Evolutionary conservation across 2,329 filamentous ascomycete genomes (phyloP).

Genomic region (Fusarium ambrosium): DNA sequence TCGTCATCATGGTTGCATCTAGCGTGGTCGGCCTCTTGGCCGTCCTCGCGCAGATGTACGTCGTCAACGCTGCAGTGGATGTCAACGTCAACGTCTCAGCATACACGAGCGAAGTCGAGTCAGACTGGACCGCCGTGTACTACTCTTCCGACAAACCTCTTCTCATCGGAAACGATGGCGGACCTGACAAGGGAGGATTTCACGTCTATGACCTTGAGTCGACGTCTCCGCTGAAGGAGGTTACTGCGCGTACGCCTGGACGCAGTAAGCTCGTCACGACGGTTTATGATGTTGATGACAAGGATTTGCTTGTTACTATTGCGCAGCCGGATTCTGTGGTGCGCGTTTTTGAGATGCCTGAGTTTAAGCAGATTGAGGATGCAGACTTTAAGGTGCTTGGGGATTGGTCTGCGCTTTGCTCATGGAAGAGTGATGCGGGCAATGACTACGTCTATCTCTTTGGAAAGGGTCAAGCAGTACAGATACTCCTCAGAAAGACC

Average conservation of each 20-base stretch:
- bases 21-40: constrained; percentile 40
- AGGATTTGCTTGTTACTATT: constrained; percentile 57
- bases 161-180: constrained; percentile 62
- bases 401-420: constrained; percentile 63
- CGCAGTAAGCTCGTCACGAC: constrained; percentile 61
- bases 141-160: constrained; percentile 56
- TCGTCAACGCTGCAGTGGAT: constrained; percentile 34
- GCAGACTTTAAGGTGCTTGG: constrained; percentile 55
- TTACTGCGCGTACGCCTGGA: constrained; percentile 52
- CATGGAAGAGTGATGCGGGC: constrained; percentile 58
- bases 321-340: constrained; percentile 59
- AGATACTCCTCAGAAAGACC: constrained; percentile 54
- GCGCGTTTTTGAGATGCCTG: constrained; percentile 54
- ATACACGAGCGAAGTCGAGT: constrained; percentile 54
- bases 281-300: constrained; percentile 53
- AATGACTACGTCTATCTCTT: constrained; percentile 62
- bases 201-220: constrained; percentile 53
- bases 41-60: constrained; percentile 29
- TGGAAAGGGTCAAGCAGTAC: constrained; percentile 56
- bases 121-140: constrained; percentile 58
- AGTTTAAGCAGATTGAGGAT: constrained; percentile 48
- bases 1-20: constrained; percentile 38
- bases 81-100: constrained; percentile 51
- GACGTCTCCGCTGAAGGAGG: constrained; percentile 49
- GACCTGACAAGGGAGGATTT: constrained; percentile 58